These are phyloP conservation scores for Asterionellopsis glacialis DNA, from an alignment of 108 stramenopile species.

Conservation along the genomic window DNA sequence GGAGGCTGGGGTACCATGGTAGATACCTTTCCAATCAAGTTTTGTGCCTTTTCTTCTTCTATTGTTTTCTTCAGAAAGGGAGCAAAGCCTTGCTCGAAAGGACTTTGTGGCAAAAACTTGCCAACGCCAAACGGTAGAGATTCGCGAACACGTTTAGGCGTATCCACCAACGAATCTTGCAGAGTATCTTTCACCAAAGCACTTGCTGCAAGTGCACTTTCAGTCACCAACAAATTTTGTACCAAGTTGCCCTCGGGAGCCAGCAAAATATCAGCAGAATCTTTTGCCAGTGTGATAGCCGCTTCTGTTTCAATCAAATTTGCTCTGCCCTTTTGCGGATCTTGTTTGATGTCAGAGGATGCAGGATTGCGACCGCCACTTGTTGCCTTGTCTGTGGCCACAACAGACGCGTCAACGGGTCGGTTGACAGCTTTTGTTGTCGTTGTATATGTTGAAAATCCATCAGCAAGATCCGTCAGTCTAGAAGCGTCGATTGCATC, in stretches of 20 bases:
- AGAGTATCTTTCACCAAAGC: slow-evolving; percentile 28
- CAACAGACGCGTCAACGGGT: not conserved
- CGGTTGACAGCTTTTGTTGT: slow-evolving; percentile 15
- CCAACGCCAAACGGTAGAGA: slow-evolving; percentile 25
- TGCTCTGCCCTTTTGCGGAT: not conserved
- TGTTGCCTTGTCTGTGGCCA: not conserved
- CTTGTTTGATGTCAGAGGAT: not conserved
- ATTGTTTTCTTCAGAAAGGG: slow-evolving; percentile 25
- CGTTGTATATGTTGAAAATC: slow-evolving; percentile 50
- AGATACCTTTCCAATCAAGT: slow-evolving; percentile 18
- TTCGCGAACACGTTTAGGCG: slow-evolving; percentile 17
- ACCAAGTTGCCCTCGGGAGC: slow-evolving; percentile 23
- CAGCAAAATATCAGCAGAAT: slow-evolving; percentile 29
- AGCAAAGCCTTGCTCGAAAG: slow-evolving; percentile 12
- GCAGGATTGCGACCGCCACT: not conserved
- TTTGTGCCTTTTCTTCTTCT: slow-evolving; percentile 23
- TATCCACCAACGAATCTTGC: slow-evolving; percentile 10
- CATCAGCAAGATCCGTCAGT: slow-evolving; percentile 45
- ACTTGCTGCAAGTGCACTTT: slow-evolving; percentile 24
- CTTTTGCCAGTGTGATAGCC: slow-evolving; percentile 24
- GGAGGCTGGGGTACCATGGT: not conserved
- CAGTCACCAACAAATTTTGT: slow-evolving; percentile 25
- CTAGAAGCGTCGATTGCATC: slow-evolving; percentile 30
- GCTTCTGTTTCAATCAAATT: slow-evolving; percentile 16
- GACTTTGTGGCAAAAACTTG: slow-evolving; percentile 15